Conservation (phyloP, 2,329 filamentous ascomycete species). For the Aspergillus sp. region DNA sequence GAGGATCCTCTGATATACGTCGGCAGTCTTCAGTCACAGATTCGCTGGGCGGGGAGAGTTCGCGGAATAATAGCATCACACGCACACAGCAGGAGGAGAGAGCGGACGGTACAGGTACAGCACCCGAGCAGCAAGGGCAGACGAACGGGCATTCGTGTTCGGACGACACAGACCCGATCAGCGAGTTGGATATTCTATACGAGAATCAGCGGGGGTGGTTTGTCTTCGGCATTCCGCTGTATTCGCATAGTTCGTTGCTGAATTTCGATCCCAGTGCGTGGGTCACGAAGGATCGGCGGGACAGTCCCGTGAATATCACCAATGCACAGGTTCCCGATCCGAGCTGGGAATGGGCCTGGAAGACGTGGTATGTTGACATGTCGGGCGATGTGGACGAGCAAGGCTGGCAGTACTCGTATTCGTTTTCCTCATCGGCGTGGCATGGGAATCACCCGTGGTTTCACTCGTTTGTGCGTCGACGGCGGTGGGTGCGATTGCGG, state of each 20-base stretch:
- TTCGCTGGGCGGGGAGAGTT: no score
- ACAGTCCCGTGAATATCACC: slow-evolving; percentile 64
- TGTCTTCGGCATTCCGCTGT: slow-evolving; percentile 83
- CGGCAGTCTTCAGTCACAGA: no score
- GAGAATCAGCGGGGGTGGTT: slow-evolving; percentile 93
- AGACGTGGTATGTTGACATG: slow-evolving; percentile 70
- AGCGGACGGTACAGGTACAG: background rate
- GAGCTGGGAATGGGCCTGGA: slow-evolving; percentile 86
- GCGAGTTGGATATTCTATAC: slow-evolving; percentile 79
- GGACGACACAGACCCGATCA: slow-evolving; percentile 20
- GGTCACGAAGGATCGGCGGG: slow-evolving; percentile 63
- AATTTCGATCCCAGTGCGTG: slow-evolving; percentile 81
- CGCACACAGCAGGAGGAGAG: background rate
- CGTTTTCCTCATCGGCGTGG: slow-evolving; percentile 78
- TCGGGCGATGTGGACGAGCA: slow-evolving; percentile 80
- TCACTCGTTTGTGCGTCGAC: slow-evolving; percentile 86
- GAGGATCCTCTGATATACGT: no score
- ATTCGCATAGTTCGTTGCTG: slow-evolving; percentile 78
- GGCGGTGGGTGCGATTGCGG: slow-evolving; percentile 81
- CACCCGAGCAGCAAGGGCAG: slow-evolving; percentile 3
- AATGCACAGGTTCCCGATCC: slow-evolving; percentile 93
- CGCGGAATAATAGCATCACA: no score
- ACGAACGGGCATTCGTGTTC: no score
- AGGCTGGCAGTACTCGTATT: slow-evolving; percentile 95
- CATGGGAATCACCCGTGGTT: slow-evolving; percentile 87